These are phyloP conservation scores for Periconia macrospinosa DNA, from an alignment of 2,329 filamentous ascomycete species.

Conservation along the genomic window DNA sequence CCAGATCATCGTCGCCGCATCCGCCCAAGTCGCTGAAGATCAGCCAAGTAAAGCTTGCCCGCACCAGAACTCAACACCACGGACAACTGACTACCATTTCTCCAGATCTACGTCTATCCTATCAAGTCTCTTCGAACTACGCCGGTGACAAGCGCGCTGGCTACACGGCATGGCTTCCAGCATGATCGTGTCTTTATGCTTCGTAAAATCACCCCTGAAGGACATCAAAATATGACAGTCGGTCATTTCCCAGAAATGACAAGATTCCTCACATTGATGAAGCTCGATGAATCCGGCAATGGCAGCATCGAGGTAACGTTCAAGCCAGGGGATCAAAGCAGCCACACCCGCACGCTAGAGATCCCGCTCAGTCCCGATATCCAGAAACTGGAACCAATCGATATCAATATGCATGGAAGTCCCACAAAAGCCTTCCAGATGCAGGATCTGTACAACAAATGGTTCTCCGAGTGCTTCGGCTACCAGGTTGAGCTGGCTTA, in stretches of 20 bases:
- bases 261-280: constrained; percentile 45
- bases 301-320: constrained; percentile 44
- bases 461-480: constrained; percentile 50
- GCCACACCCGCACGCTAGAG: constrained; percentile 30
- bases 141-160: constrained; percentile 40
- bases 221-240: constrained; percentile 48
- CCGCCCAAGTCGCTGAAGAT: constrained; percentile 5
- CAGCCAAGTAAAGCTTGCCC: constrained; percentile 5
- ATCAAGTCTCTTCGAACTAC: constrained; percentile 51
- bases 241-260: constrained; percentile 44
- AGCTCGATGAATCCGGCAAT: constrained; percentile 25
- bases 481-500: constrained; percentile 48
- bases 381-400: constrained; percentile 35
- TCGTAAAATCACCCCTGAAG: constrained; percentile 41
- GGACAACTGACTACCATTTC: background rate
- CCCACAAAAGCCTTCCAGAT: constrained; percentile 48
- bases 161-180: constrained; percentile 49
- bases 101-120: constrained; percentile 50
- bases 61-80: background rate
- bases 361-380: constrained; percentile 47
- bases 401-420: constrained; percentile 50
- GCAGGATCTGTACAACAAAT: constrained; percentile 44
- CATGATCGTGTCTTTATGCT: constrained; percentile 50
- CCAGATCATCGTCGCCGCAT: background rate
- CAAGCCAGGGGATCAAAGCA: constrained; percentile 35